Base-by-base conservation (phyloP, 23 red algal genomes). In the Cyanidium caldarium region DNA sequence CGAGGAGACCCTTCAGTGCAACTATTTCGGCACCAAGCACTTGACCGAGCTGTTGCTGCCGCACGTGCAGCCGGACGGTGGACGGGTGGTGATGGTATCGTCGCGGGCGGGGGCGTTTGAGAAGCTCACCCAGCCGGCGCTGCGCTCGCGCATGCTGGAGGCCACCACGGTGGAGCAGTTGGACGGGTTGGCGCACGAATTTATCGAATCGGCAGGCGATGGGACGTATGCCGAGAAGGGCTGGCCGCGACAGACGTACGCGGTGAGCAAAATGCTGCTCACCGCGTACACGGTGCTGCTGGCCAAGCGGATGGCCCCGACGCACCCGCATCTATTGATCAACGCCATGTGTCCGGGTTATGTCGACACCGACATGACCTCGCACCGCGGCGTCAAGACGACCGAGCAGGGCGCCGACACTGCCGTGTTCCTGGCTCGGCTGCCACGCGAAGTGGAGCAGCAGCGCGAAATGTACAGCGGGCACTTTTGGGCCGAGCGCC, bases 281-380 rank as follows among this genome's bases (percentile, higher is more conserved):
- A 79, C 75, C 17, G 46, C 38, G 33, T 42, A 68, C 35, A 43
- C 17, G 44, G 35, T 37, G 57, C 39, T 66, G 36, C 65, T 79
- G 42, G 75, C 67, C 33, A 43, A 67, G 75, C 44, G 33, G 34
- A 38, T 36, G 19, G 57, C 44, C 35, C 38, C 43, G 45, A 25
- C 33, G 0, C 43, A 35, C 16, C 43, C 15, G 33, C 42, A 46
- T 37, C 15, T 66, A 29, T 34, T 68, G 25, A 23, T 66, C 3
- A 79, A 67, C 41, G 67, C 39, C 34, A 30, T 65, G 29, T 79
- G 42, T 21, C 45, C 67, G 30, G 75, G 75, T 34, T 79, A 79
- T 41, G 75, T 79, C 5, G 33, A 69, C 23, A 79, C 75, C 0
- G 75, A 79, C 45, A 79, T 79, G 75, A 79, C 75, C 0, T 69